Conservation (phyloP, 192 early-diverging fungal genomes). For the Funneliformis geosporum region DNA sequence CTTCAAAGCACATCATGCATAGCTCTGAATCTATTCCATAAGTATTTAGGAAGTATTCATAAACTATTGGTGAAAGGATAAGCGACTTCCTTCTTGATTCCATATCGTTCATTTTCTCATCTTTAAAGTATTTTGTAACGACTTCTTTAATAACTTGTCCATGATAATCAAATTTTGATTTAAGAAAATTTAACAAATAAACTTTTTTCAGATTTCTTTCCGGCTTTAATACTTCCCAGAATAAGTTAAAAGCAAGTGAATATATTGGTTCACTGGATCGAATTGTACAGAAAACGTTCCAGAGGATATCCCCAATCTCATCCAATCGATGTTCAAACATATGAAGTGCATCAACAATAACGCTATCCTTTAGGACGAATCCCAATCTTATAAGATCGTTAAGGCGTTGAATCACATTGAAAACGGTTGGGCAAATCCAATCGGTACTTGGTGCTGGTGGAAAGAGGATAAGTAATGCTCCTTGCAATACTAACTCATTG, state of each 20-base stretch:
- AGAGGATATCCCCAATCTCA: not conserved
- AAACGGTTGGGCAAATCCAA: conserved; percentile 1
- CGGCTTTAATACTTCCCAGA: not conserved
- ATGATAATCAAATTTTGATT: not conserved
- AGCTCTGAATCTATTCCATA: too few relatives aligned
- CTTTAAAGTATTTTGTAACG: not conserved
- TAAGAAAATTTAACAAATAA: not conserved
- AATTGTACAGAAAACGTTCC: not conserved
- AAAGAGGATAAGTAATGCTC: conserved; percentile 2
- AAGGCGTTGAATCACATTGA: not conserved
- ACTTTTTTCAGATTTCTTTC: not conserved
- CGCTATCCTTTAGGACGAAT: conserved; percentile 1
- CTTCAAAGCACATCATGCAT: too few relatives aligned
- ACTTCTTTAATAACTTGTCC: not conserved
- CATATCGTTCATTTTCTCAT: not conserved
- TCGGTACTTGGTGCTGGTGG: not conserved
- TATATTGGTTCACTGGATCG: not conserved
- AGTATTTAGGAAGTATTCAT: not conserved
- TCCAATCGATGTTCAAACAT: conserved; percentile 7
- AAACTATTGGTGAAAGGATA: not conserved
- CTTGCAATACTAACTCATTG: conserved; percentile 25
- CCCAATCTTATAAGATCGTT: not conserved
- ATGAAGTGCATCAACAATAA: conserved; percentile 12
- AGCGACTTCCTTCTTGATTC: not conserved
- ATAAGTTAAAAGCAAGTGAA: not conserved